phyloP scores from a whole-genome alignment of 2,329 filamentous ascomycete genomes.

The Mycosphaerella sp. region DNA sequence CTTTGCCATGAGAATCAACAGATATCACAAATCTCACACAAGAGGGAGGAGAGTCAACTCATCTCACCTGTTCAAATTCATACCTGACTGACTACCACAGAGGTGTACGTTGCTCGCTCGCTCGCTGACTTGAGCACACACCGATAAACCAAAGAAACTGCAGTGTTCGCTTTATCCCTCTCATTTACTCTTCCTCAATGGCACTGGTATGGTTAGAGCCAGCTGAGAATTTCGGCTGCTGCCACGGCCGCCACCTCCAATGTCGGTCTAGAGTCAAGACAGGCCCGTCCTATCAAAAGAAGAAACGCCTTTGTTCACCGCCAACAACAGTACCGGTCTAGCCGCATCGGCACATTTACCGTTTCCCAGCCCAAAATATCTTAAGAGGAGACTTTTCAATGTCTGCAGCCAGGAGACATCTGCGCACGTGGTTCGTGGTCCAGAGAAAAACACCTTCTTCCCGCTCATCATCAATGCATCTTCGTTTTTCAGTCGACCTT shows the following conservation, averaged over 20 bases:
- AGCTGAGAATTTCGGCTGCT: not conserved
- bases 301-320: not conserved
- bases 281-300: not conserved
- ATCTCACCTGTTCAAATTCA: too few species aligned
- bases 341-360: not conserved
- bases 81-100: too few species aligned
- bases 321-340: not conserved
- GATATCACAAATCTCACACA: not conserved
- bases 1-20: too few species aligned
- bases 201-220: not conserved
- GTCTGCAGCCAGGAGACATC: not conserved
- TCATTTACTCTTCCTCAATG: not conserved
- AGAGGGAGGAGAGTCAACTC: conserved; percentile 8
- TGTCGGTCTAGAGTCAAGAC: not conserved
- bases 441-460: not conserved
- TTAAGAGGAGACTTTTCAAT: conserved; percentile 2
- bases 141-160: too few species aligned
- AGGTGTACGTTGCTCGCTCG: too few species aligned
- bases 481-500: not conserved
- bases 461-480: not conserved
- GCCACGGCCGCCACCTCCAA: not conserved
- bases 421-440: not conserved
- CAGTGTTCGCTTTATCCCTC: not conserved
- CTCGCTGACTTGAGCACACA: too few species aligned
- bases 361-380: not conserved